Conservation (phyloP, 2,329 filamentous ascomycete genomes). For the Xylaria sp. region DNA sequence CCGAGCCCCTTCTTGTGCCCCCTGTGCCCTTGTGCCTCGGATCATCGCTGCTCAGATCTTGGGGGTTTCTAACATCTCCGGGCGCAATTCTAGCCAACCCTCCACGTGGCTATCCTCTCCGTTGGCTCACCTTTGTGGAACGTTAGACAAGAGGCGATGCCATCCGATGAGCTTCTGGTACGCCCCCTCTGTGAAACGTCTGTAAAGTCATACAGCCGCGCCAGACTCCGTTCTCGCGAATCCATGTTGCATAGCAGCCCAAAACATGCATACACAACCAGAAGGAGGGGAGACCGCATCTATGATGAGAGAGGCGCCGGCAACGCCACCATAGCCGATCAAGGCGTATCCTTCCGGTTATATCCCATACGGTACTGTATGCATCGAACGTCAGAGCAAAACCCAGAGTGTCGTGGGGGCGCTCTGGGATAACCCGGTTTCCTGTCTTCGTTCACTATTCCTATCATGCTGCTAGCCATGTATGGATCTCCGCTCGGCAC, state of each 20-base stretch:
- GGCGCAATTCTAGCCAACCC: slow-evolving; percentile 1
- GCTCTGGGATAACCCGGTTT: slow-evolving; percentile 1
- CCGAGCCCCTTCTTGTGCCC: too few relatives aligned
- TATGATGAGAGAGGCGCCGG: not conserved
- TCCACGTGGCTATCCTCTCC: slow-evolving; percentile 16
- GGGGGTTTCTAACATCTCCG: not conserved
- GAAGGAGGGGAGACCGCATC: not conserved
- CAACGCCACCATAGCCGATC: not conserved
- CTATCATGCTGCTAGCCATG: slow-evolving; percentile 10
- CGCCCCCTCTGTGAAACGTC: not conserved
- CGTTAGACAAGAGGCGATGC: not conserved
- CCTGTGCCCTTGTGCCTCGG: not conserved
- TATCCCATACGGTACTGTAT: not conserved
- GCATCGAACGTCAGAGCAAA: not conserved
- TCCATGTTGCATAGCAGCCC: not conserved
- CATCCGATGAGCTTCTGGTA: not conserved
- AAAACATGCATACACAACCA: not conserved
- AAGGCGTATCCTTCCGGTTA: not conserved
- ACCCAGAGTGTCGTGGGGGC: not conserved
- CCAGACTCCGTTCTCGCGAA: too few relatives aligned
- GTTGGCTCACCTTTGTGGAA: slow-evolving; percentile 12
- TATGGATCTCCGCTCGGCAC: slow-evolving; percentile 4
- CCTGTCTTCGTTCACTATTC: slow-evolving; percentile 11
- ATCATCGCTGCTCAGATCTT: slow-evolving; percentile 1
- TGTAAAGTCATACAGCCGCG: not conserved